Evolutionary conservation across 1,139 yeast species (phyloP).

Genomic region (Debaryomyces sp.): DNA sequence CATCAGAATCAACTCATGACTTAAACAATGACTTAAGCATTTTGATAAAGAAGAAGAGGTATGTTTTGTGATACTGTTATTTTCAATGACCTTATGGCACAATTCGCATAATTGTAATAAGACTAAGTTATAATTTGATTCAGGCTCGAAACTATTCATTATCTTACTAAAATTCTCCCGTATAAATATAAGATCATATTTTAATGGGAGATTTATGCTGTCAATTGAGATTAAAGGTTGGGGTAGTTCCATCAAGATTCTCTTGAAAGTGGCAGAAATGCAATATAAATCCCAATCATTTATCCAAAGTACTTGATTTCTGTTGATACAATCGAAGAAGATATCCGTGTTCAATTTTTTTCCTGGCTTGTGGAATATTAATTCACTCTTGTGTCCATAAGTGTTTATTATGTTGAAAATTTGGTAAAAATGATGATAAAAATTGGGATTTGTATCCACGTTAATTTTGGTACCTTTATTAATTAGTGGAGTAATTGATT

Average conservation of each 20-base stretch:
- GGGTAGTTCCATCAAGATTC: constrained; percentile 48
- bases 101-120: constrained; percentile 46
- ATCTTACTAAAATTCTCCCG: constrained; percentile 33
- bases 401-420: constrained; percentile 49
- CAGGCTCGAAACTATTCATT: constrained; percentile 17
- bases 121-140: constrained; percentile 23
- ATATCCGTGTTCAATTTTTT: constrained; percentile 53
- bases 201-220: constrained; percentile 48
- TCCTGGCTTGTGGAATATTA: constrained; percentile 62
- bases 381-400: constrained; percentile 48
- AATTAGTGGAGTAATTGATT: constrained; percentile 25
- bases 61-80: constrained; percentile 44
- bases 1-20: constrained; percentile 51
- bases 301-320: constrained; percentile 58
- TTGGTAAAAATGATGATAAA: constrained; percentile 46
- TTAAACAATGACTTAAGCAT: constrained; percentile 52
- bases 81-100: constrained; percentile 34
- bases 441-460: constrained; percentile 27
- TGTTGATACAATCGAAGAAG: constrained; percentile 52
- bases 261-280: constrained; percentile 55
- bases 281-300: constrained; percentile 68
- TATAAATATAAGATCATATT: constrained; percentile 47
- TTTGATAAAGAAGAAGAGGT: constrained; percentile 48
- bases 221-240: constrained; percentile 48
- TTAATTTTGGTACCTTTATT: constrained; percentile 25